phyloP scores from a whole-genome alignment of 257 asterid species.

The Solanum ossicruentum region DNA sequence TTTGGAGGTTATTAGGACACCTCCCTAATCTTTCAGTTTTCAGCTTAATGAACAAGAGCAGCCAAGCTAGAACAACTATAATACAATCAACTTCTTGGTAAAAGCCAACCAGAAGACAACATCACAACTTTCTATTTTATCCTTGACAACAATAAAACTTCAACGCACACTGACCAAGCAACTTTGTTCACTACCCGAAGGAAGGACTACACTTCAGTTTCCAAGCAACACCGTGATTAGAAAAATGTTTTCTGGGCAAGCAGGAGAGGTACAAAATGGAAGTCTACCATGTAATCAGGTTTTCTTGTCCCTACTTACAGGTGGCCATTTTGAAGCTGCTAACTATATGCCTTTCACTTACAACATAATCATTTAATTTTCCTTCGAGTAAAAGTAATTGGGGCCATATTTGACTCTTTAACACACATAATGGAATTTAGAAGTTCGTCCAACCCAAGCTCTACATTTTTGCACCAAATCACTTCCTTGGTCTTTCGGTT shows the following conservation, averaged over 20 bases:
- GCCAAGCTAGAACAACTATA: background rate
- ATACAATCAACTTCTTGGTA: background rate
- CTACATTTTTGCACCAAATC: background rate
- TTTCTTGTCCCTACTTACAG: background rate
- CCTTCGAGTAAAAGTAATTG: background rate
- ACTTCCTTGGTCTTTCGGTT: background rate
- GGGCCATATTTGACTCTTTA: background rate
- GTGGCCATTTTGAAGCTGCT: background rate
- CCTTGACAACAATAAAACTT: background rate
- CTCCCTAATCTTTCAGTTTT: background rate
- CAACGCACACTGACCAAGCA: background rate
- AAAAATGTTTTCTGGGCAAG: background rate
- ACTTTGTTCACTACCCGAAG: background rate
- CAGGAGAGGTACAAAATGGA: background rate
- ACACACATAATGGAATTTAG: background rate
- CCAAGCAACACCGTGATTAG: background rate
- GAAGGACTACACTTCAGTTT: background rate
- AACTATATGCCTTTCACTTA: background rate
- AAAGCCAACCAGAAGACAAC: background rate
- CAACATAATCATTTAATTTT: background rate
- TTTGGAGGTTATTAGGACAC: background rate
- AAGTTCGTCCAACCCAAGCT: background rate
- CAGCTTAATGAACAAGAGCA: background rate
- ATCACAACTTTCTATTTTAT: background rate
- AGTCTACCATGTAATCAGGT: background rate